These are phyloP conservation scores for Rachicladosporium sp. DNA, from an alignment of 2,329 filamentous ascomycete genomes.

Conservation along the genomic window DNA sequence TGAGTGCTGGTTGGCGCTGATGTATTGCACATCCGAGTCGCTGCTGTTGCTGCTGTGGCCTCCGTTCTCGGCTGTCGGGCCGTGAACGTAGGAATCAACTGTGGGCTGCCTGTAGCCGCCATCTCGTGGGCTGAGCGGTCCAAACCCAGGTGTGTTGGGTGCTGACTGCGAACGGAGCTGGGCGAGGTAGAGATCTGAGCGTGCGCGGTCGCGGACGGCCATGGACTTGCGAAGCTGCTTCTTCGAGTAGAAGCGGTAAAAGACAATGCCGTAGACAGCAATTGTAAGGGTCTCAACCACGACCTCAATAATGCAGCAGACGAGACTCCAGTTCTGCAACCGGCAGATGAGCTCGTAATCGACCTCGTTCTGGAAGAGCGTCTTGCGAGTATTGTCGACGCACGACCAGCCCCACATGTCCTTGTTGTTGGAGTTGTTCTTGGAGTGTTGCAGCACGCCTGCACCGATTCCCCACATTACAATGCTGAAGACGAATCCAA, in stretches of 20 bases:
- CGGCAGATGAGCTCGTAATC: conserved; percentile 86
- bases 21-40: conserved; percentile 42
- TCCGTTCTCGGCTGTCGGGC: conserved; percentile 23
- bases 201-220: conserved; percentile 86
- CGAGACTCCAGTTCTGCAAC: conserved; percentile 85
- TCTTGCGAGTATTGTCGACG: conserved; percentile 63
- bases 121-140: conserved; percentile 51
- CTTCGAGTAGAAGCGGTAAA: conserved; percentile 97
- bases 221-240: conserved; percentile 91
- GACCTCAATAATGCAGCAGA: conserved; percentile 95
- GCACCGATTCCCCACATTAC: conserved; percentile 86
- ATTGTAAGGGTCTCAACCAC: conserved; percentile 88
- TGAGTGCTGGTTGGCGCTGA: conserved; percentile 40
- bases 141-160: conserved; percentile 57
- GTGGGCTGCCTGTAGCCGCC: conserved; percentile 36
- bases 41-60: no score
- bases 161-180: conserved; percentile 61
- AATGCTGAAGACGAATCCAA: conserved; percentile 87
- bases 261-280: conserved; percentile 82
- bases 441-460: conserved; percentile 67
- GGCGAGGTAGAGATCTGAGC: conserved; percentile 85
- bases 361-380: conserved; percentile 68
- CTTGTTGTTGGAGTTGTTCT: conserved; percentile 59
- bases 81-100: conserved; percentile 27
- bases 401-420: conserved; percentile 99